These are phyloP conservation scores for Angomonas ambiguus DNA, from an alignment of 208 protist genomes.

Conservation along the genomic window DNA sequence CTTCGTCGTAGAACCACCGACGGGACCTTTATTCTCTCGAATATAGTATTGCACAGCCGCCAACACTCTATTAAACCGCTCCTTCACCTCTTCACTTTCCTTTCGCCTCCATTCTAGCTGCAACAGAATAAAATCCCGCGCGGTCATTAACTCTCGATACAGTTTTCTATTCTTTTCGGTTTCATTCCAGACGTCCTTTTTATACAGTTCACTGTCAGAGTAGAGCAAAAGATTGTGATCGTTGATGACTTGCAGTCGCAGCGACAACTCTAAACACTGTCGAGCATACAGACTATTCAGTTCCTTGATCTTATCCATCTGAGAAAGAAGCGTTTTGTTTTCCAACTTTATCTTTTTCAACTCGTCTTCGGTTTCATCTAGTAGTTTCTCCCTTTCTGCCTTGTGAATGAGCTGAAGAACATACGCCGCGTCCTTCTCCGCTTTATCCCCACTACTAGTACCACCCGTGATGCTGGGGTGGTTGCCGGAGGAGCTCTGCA, in stretches of 20 bases:
- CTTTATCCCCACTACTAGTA: background rate
- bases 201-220: conserved; percentile 44
- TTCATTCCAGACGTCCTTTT: conserved; percentile 43
- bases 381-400: background rate
- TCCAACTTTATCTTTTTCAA: too few species aligned
- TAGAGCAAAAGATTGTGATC: conserved; percentile 71
- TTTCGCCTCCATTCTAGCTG: conserved; percentile 31
- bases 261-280: conserved; percentile 63
- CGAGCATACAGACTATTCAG: conserved; percentile 64
- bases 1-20: too few species aligned
- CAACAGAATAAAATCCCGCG: conserved; percentile 47
- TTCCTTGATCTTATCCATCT: too few species aligned
- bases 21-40: conserved; percentile 2
- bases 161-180: conserved; percentile 35
- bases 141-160: conserved; percentile 32
- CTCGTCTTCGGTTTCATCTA: too few species aligned
- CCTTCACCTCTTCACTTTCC: background rate
- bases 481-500: too few species aligned
- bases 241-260: conserved; percentile 59
- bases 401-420: background rate
- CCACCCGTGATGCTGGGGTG: too few species aligned
- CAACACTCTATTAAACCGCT: background rate
- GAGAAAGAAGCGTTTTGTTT: too few species aligned
- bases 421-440: background rate
- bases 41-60: background rate